Base-by-base conservation (phyloP, 345 rosid species). In the Brassica carinata region DNA sequence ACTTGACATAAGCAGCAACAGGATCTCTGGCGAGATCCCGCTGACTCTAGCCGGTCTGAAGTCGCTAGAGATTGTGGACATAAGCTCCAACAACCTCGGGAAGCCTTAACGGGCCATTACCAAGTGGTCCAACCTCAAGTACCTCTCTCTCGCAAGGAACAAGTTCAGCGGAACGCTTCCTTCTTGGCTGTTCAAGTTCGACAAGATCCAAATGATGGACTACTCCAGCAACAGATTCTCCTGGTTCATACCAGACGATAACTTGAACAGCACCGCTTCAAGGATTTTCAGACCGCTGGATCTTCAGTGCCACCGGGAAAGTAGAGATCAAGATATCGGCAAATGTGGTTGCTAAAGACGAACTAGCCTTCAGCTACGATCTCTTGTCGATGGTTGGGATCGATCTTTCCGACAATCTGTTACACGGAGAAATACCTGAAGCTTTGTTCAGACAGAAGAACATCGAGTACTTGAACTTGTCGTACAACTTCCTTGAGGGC, bases 11-110 rank as follows among this genome's bases (percentile, higher is more conserved):
- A 89, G 97, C 89, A 90, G 83, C 84, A 94, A 94, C 85, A 70
- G 51, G 75, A 85, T 91, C 38, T 91, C 97, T 0, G 97, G 98
- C 34, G 97, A 92, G 86, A 91, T 94, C 63, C 97, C 97, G 0
- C 86, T 92, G 55, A 94, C 98, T 70, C 79, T 94, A 75, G 98
- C 97, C 0, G 92, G 98, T 14, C 82, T 93, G 23, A 94, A 88
- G 84, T 94, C 95, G 0, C 89, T 92, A 7, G 97, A 94, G 86
- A 77, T 94, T 38, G 98, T 94, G 63, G 98, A 92, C 80, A 87
- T 94, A 61, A 89, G 97, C 75, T 88, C 88, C 63, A 94, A 92
- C 83, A 91, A 87, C 84, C 92, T 91, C 95, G 3, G 98, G 97
- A 8, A 82, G 84, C 70, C 57, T 94, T 70, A 94, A 88, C 31